Base-by-base conservation (phyloP, 164 flowering plant genomes). In the Platanus orientalis region DNA sequence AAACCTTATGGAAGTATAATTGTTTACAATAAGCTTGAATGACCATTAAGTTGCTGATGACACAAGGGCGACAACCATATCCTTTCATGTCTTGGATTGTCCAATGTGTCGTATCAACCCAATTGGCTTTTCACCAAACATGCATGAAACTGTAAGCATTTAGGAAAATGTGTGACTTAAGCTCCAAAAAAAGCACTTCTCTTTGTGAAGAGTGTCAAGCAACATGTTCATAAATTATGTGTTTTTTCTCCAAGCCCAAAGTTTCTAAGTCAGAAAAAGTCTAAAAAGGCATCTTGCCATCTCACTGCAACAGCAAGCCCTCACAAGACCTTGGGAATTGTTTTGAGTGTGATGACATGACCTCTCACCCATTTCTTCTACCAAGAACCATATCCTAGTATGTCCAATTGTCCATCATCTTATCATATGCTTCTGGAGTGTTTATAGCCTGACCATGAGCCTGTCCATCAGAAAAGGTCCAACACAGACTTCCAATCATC, bases 21-120 rank as follows among this genome's bases (percentile, higher is more conserved):
- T 73, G 81, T 3, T 67, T 74, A 61, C 96, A 91, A 58, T 84
- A 79, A 48, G 77, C 81, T 52, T 78, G 77, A 34, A 91, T 75
- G 40, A 91, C 84, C 7, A 83, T 91, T 5, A 93, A 83, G 73
- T 86, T n/a, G 73, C 88, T 91, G 14, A 88, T 87, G 28, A 83
- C 93, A 67, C 84, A 85, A 52, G 97, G 95, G 32, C 40, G 70
- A 67, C 68, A 78, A 2, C 95, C 95, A 49, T 71, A 66, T 0
- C 95, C 97, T 58, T 81, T 88, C 95, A 91, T 91, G 55, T 91
- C 97, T 62, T 88, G 82, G 51, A 90, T 74, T 5, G 94, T 84
- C 95, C 97, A 91, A 24, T 81, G 68, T 9, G 93, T 91, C 75
- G 88, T 95, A 47, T 91, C 93, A 45, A 83, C 80, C 62, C 68